Evolutionary conservation across 805 yeast genomes (phyloP).

Genomic region (Kuraishia borneana): DNA sequence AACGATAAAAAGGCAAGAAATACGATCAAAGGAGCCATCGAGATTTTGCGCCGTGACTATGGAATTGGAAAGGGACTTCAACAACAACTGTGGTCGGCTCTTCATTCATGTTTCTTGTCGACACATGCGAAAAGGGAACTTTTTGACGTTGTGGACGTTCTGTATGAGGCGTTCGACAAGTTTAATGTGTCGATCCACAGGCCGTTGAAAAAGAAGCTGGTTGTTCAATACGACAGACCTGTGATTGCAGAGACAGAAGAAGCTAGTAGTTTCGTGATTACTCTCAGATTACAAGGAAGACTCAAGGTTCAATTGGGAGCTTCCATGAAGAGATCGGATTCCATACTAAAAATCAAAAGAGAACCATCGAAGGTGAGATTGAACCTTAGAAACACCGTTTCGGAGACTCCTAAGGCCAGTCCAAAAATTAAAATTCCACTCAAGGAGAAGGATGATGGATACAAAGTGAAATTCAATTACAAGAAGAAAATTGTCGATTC

Average conservation of each 20-base stretch:
- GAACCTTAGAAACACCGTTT: background rate
- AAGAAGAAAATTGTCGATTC: background rate
- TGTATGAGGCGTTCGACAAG: constrained; percentile 51
- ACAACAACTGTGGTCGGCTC: constrained; percentile 52
- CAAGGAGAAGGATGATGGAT: background rate
- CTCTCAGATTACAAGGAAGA: constrained; percentile 47
- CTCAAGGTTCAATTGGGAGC: constrained; percentile 38
- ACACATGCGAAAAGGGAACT: constrained; percentile 49
- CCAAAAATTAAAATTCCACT: background rate
- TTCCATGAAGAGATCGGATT: constrained; percentile 7
- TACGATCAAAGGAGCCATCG: constrained; percentile 54
- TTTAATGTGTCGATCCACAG: constrained; percentile 50
- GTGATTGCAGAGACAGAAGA: constrained; percentile 7
- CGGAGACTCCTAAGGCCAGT: background rate
- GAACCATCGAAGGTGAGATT: background rate
- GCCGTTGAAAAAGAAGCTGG: constrained; percentile 61
- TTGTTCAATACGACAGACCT: constrained; percentile 32
- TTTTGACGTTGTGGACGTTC: constrained; percentile 52
- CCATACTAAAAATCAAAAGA: background rate
- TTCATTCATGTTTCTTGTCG: constrained; percentile 51
- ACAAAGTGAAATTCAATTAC: constrained; percentile 1
- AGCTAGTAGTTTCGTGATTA: constrained; percentile 8
- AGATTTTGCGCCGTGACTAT: constrained; percentile 49
- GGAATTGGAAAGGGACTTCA: constrained; percentile 46
- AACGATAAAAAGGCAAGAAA: constrained; percentile 58